Percentiles rank a stretch among this genome's conserved stretches.
phyloP scores from a whole-genome alignment of 2,329 filamentous ascomycete genomes.

The Pseudogymnoascus sp. region DNA sequence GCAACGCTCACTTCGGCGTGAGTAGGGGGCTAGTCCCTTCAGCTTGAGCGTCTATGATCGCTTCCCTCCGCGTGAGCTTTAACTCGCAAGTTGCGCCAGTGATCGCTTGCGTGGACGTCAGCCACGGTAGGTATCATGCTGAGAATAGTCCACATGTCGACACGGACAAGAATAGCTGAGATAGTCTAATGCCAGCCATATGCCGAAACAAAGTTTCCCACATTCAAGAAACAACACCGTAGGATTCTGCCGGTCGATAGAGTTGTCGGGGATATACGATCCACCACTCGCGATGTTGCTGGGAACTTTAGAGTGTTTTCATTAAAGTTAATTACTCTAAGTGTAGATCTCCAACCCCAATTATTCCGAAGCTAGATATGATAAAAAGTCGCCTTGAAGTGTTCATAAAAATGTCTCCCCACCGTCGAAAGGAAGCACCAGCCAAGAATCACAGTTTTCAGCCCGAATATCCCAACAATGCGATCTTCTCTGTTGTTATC shows the following conservation, averaged over 20 bases:
- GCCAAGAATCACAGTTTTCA: not conserved
- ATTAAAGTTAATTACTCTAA: not conserved
- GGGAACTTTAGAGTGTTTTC: constrained; percentile 1
- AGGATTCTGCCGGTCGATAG: not conserved
- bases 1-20: not conserved
- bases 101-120: not conserved
- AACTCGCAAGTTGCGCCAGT: not conserved
- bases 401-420: not conserved
- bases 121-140: not conserved
- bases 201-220: not conserved
- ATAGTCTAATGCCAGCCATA: not conserved
- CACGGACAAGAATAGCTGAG: not conserved
- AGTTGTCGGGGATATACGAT: constrained; percentile 3
- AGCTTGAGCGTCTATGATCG: not conserved
- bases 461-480: not conserved
- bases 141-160: not conserved
- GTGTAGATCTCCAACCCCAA: not conserved
- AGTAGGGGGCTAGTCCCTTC: not conserved
- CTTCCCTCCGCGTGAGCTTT: not conserved
- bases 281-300: not conserved
- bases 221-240: not conserved
- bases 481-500: not conserved
- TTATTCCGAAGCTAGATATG: constrained; percentile 5
- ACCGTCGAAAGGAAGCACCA: not conserved
- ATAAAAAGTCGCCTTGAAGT: not conserved